Conservation (phyloP, 1,139 yeast genomes). For the Torulaspora pretoriensis region DNA sequence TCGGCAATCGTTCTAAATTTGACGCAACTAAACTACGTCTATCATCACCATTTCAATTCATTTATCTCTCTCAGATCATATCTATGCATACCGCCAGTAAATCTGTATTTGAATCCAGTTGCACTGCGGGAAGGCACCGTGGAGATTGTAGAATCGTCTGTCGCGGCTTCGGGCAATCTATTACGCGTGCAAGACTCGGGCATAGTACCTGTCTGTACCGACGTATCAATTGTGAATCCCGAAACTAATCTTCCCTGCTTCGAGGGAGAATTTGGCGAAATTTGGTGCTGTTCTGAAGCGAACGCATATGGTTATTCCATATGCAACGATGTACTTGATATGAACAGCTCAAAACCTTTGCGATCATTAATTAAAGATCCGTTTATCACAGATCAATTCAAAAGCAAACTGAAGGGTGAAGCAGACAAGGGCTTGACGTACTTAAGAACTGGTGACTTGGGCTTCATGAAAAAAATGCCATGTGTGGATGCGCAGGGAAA, state of each 20-base stretch:
- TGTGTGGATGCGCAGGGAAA: slow-evolving; percentile 43
- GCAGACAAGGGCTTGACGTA: slow-evolving; percentile 66
- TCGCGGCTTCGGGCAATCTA: slow-evolving; percentile 51
- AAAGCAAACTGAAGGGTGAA: slow-evolving; percentile 46
- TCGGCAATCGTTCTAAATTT: slow-evolving; percentile 62
- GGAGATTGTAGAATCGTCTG: slow-evolving; percentile 70
- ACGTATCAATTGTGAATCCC: slow-evolving; percentile 91
- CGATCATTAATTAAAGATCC: slow-evolving; percentile 34
- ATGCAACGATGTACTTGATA: slow-evolving; percentile 13
- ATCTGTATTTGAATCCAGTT: slow-evolving; percentile 78
- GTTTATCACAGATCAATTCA: slow-evolving; percentile 47
- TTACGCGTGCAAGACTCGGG: slow-evolving; percentile 90
- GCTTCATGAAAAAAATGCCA: slow-evolving; percentile 75
- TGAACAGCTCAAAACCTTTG: slow-evolving; percentile 7
- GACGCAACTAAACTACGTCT: slow-evolving; percentile 71
- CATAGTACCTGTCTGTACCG: slow-evolving; percentile 91
- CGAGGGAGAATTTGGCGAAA: slow-evolving; percentile 95
- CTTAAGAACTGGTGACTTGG: slow-evolving; percentile 89
- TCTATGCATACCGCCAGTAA: slow-evolving; percentile 84
- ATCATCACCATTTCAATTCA: slow-evolving; percentile 77
- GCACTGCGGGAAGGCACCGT: slow-evolving; percentile 86
- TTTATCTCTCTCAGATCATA: slow-evolving; percentile 75
- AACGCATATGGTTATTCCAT: slow-evolving; percentile 61
- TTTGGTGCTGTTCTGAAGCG: slow-evolving; percentile 92
- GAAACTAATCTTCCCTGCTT: slow-evolving; percentile 75